Base-by-base conservation (phyloP, 345 rosid species). In the Rubroshorea leprosula region DNA sequence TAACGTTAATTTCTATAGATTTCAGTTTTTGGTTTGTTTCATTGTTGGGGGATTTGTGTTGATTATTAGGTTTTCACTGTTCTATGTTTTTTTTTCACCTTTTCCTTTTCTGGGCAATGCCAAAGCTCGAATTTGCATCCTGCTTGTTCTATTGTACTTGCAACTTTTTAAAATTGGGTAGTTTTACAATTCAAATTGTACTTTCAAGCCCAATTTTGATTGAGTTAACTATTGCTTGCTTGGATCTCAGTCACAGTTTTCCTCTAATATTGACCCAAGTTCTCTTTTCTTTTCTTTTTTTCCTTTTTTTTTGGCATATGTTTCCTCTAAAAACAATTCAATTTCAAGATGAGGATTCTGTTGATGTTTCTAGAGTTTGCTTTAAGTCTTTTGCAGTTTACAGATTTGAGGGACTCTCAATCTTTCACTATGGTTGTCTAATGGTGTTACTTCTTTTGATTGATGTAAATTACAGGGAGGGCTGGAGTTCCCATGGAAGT, bases 401-500 rank as follows among this genome's bases (percentile, higher is more conserved):
- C n/a, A n/a, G 35, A 29, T 4, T 29, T 29, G 9, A 9, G 9
- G 35, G 35, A 29, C 5, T 9, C 35, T 44, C 24, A 25, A 25
- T 49, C 23, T 49, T 6, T 20, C 14, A 23, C 18, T 45, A 41
- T 25, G 41, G 22, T 62, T 51, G 65, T 44, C 1, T 18, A 55
- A 18, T 64, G 3, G 4, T 44, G 58, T 49, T 68, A 18, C 1
- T 29, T 14, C 14, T 41, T 25, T 10, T 11, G 45, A n/a, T 44
- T 24, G 49, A 18, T 49, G 27, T 54, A 49, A 60, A 60, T 57
- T 50, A 53, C 61, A 88, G 97, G 97, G 49, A 87, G 99, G 73
- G 99, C 97, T 80, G 97, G 99, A 54, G 99, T 94, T 29, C 99
- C 99, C 50, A 94, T 94, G 99, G 97, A 94, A 60, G 99, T 94